Evolutionary conservation across 768 basidiomycete genomes (phyloP), one percentile per base, ranked within the genome.

Genomic region (Baorangia bicolor): DNA sequence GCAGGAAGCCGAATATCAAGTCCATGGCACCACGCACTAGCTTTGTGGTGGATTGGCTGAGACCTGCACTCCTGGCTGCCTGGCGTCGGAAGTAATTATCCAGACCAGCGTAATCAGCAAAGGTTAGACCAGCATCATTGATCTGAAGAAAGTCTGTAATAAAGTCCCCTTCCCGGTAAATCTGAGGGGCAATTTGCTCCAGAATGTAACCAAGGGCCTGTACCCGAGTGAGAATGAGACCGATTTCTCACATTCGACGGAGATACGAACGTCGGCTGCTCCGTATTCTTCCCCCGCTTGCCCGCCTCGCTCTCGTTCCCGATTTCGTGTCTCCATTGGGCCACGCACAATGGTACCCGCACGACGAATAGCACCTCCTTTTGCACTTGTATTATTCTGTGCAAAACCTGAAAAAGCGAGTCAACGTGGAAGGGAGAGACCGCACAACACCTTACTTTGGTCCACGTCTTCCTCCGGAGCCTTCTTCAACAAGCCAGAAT

Each of bases 41-140:
- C 74, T 95, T 94, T 55, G 77, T 67, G 27, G 93, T 94, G 8
- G 83, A 73, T 51, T 80, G 79, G 55, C 83, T 85, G 41, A 95
- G 77, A 28, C 85, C 82, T 27, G 79, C 80, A 48, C 83, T 77
- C 27, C 91, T 79, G 7, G 87, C 78, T n/a, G 96, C 96, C 67
- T 98, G 92, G 45, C 96, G 78, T 25, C 92, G 81, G 77, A 97
- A 97, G 72, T 97, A 98, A 57, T 85, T 92, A 68, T 98, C 96
- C 56, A 98, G 75, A 42, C 86, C 85, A 84, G 93, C 92, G 63
- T 96, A 94, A 73, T 98, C 96, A 14, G 96, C 96, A 70, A 94
- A 98, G 1, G 96, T 97, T 14, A 94, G 79, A 18, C 85, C 85
- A 21, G 85, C 82, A 57, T 95, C 90, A 59, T 93, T 92, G 68